Base-by-base conservation (phyloP, 306 rosid species). In the Hylodesmum podocarpum region DNA sequence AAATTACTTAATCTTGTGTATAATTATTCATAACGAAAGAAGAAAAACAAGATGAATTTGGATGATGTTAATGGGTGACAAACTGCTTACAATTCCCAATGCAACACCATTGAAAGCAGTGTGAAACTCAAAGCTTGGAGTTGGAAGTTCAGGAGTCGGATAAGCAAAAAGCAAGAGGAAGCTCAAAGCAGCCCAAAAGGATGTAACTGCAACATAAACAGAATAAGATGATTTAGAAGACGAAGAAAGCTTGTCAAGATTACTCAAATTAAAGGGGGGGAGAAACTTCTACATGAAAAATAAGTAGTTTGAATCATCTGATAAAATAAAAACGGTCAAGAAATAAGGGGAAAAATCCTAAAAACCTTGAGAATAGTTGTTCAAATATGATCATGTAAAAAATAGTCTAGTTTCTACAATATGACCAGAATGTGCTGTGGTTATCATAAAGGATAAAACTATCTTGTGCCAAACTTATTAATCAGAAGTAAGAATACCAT, bases 101-200 rank as follows among this genome's bases (percentile, higher is more conserved):
- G 98, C 97, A 79, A 93, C 99, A 15, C 99, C 99, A 70, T 83
- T 64, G 82, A 96, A 96, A 53, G 98, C 97, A 6, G 99, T 83
- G 87, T 96, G 99, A 87, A 66, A 87, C 94, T 92, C 98, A 61
- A 86, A 92, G 79, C 99, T 96, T 80, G 99, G 99, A 72, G 98
- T 96, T 43, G 96, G 98, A 36, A 87, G 62, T 84, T 96, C 99
- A 3, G 98, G 99, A 50, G 98, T 91, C 51, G 99, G 99, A 87
- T 96, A 96, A 84, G 99, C 99, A 79, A 96, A 96, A 79, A 96
- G 94, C 88, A 96, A 70, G 55, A 96, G 62, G 85, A 92, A 79
- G 91, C 98, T 96, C 50, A 96, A 78, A 70, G 85, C 88, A 12
- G 84, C 88, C 97, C 99, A 92, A 55, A 89, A 96, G 44, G 89